Conservation (phyloP, 1,284 basidiomycete species). For the Schizophyllum commune region DNA sequence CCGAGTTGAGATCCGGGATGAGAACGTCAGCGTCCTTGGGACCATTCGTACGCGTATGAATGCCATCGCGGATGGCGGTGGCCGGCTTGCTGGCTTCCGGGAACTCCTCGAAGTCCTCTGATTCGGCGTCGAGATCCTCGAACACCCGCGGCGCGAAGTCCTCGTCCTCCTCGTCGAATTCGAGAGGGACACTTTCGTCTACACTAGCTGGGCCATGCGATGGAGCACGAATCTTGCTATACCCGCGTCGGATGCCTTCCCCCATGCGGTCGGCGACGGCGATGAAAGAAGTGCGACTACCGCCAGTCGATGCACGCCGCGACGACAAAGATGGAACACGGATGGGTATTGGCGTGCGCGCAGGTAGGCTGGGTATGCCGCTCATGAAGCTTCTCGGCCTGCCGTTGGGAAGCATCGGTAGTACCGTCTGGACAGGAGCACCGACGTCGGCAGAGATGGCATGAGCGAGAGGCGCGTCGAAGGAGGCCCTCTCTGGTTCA, state of each 20-base stretch:
- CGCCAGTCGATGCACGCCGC: neutral
- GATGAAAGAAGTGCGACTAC: constrained; percentile 9
- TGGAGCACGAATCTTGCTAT: neutral
- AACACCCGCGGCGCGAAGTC: constrained; percentile 31
- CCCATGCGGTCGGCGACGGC: constrained; percentile 21
- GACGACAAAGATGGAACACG: neutral
- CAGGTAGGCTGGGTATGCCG: constrained; percentile 24
- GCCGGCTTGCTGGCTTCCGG: neutral
- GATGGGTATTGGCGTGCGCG: neutral
- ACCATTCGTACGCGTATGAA: neutral
- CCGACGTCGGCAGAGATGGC: constrained; percentile 64
- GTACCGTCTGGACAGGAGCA: constrained; percentile 35
- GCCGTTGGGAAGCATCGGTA: constrained; percentile 79
- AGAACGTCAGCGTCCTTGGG: neutral
- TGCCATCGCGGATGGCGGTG: neutral
- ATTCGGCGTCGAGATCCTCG: constrained; percentile 12
- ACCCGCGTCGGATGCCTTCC: constrained; percentile 18
- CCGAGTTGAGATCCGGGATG: neutral
- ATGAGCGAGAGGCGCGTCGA: constrained; percentile 71
- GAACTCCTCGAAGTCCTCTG: constrained; percentile 4
- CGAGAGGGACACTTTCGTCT: constrained; percentile 39
- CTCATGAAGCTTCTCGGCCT: constrained; percentile 45
- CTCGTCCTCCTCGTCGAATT: constrained; percentile 69
- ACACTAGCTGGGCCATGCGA: constrained; percentile 2
- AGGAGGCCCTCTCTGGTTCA: constrained; percentile 41